phyloP scores from a whole-genome alignment of 805 yeast genomes.

The Candida nemodendra region DNA sequence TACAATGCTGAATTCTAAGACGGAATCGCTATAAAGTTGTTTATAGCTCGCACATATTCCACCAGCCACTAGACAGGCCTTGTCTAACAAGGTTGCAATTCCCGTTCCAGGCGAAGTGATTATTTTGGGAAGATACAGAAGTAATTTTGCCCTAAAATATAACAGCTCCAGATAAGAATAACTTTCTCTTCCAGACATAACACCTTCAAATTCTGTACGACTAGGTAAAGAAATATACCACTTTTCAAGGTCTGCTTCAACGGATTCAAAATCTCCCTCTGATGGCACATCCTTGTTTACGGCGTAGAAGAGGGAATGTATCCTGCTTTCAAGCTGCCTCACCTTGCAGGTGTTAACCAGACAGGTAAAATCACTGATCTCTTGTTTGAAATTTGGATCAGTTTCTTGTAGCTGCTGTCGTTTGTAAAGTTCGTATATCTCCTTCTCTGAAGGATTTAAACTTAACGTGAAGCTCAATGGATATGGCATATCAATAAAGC shows the following conservation, averaged over 20 bases:
- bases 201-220: constrained; percentile 10
- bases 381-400: constrained; percentile 13
- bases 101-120: constrained; percentile 13
- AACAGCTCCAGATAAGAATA: constrained; percentile 21
- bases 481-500: constrained; percentile 22
- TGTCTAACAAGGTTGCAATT: constrained; percentile 12
- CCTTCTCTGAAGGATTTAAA: constrained; percentile 8
- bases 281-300: constrained; percentile 13
- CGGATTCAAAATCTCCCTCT: constrained; percentile 15
- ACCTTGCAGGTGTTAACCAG: constrained; percentile 18
- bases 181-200: constrained; percentile 17
- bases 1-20: constrained; percentile 23
- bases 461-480: constrained; percentile 20
- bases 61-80: constrained; percentile 22
- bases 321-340: constrained; percentile 22
- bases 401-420: constrained; percentile 18
- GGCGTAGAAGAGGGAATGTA: constrained; percentile 17
- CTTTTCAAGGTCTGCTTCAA: constrained; percentile 15
- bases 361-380: constrained; percentile 15
- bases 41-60: constrained; percentile 23
- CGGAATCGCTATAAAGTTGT: constrained; percentile 18
- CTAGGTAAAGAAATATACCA: constrained; percentile 16
- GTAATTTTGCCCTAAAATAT: constrained; percentile 18
- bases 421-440: constrained; percentile 11
- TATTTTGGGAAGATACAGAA: constrained; percentile 18